Evolutionary conservation across 331 rosid species (phyloP), one percentile per base, ranked within the genome.

Genomic region (Quercus lobata): DNA sequence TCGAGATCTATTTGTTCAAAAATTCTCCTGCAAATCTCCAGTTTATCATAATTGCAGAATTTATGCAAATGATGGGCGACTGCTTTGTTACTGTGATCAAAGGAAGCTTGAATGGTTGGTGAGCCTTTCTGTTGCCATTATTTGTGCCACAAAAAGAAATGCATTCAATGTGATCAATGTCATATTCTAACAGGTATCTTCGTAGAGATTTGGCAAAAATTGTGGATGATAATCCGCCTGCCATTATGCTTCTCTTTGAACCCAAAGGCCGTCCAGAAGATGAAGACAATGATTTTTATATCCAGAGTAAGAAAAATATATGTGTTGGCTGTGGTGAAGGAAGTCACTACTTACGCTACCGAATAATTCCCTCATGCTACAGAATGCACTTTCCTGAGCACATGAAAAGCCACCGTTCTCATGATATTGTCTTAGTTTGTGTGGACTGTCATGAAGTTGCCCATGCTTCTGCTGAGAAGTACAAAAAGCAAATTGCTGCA

Each of bases 371-470:
- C 72, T 93, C 99, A 15, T 96, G 99, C 88, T 93, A 91, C 89
- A 91, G 98, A 83, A 73, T 93, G 75, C 99, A 96, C 84, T 96
- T 93, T 61, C 98, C 99, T 5, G 99, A 96, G 89, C 97, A 90
- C 90, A 84, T 96, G 87, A 91, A 96, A 84, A 96, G 99, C 83
- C 99, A 96, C 35, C 94, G 98, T n/a, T 96, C 99, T 84, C 99
- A 93, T 86, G 98, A 96, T 80, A 96, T 96, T 75, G 94, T 93
- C 84, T 89, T 96, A 71, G 92, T 96, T 79, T 96, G 99, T 66
- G 98, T 96, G 92, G 98, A 96, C 86, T 96, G 98, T 83, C 99
- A 96, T 72, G 99, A 96, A 87, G 86, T 90, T 84, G 96, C 98
- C 73, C 99, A 93, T 90, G 97, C 94, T 66, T 89, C 96, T 79